Evolutionary conservation across 305 asterid genomes (phyloP), one percentile per base, ranked within the genome.

Genomic region (Stenogyne calaminthoides): DNA sequence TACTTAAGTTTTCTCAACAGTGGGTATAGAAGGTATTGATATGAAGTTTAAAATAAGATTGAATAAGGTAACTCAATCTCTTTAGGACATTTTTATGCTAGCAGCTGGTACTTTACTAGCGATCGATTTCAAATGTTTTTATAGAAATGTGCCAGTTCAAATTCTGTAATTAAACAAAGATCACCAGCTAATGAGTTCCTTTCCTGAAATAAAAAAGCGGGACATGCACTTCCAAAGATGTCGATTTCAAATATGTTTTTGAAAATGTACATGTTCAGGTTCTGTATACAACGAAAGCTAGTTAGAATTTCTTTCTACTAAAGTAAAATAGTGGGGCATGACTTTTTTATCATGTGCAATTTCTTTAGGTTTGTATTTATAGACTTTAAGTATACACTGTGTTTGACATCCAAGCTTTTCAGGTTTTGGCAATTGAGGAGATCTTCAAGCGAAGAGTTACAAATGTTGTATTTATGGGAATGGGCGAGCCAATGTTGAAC

Each of bases 401-500:
- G 27, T 42, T 54, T 75, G 65, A 67, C 70, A 67, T 59, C 37
- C 58, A 63, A 47, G 18, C 47, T 40, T 61, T 75, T 76, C 87
- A 91, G 97, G 97, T 91, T 72, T 84, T 91, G 85, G 97, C 93
- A 55, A 86, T 94, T 79, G 98, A 91, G 83, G 97, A 94, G 64
- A 65, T 83, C 77, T 94, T 94, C 84, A 82, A 94, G 55, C 89
- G 80, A 14, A 85, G 98, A 78, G 97, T 94, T 75, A 85, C 96
- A n/a, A 91, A 91, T 74, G 97, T 91, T 47, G 97, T 91, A 78
- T 91, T 94, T 86, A 94, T 94, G 98, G 97, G 98, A 61, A 89
- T 91, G 98, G 98, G 98, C 37, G 98, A 94, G 83, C 98, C 98
- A 15, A 94, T 94, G 98, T 54, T 91, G 86, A 94, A 94, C 83